Conservation (phyloP, 75 land plant species). For the Pinus tabuliformis region DNA sequence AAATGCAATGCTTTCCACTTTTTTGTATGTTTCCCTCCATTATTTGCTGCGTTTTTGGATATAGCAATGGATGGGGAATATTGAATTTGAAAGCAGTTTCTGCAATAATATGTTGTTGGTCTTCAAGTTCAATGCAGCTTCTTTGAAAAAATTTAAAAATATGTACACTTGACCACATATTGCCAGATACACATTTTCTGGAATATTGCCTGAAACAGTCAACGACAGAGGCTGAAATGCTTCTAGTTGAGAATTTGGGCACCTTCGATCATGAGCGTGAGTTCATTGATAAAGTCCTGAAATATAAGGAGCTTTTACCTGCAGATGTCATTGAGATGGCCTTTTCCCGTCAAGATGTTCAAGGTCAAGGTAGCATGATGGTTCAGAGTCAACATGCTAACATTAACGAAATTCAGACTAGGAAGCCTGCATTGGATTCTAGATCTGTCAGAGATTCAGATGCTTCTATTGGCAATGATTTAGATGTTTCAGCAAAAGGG, state of each 20-base stretch:
- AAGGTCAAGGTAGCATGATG: conserved; percentile 6
- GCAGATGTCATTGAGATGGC: conserved; percentile 69
- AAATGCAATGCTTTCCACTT: not conserved
- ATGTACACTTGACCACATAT: not conserved
- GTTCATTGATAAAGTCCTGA: conserved; percentile 70
- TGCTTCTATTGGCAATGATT: not conserved
- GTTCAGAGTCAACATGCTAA: conserved; percentile 4
- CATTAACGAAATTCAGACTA: conserved; percentile 3
- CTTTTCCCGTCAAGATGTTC: conserved; percentile 29
- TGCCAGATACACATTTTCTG: conserved; percentile 59
- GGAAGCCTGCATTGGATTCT: not conserved
- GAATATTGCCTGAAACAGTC: conserved; percentile 73
- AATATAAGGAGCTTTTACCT: conserved; percentile 61
- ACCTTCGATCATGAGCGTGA: conserved; percentile 47
- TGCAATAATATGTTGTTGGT: not conserved
- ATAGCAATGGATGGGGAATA: not conserved
- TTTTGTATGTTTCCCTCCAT: not conserved
- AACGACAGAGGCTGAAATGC: conserved; percentile 54
- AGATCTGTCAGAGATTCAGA: conserved; percentile 13
- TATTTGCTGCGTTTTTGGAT: not conserved
- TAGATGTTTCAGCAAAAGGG: conserved; percentile 46
- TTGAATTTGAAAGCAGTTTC: not conserved
- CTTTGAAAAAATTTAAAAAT: not conserved
- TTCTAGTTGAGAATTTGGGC: conserved; percentile 61
- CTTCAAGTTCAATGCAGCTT: not conserved